Conservation (phyloP, 2,329 filamentous ascomycete genomes). For the Pyricularia sp. region DNA sequence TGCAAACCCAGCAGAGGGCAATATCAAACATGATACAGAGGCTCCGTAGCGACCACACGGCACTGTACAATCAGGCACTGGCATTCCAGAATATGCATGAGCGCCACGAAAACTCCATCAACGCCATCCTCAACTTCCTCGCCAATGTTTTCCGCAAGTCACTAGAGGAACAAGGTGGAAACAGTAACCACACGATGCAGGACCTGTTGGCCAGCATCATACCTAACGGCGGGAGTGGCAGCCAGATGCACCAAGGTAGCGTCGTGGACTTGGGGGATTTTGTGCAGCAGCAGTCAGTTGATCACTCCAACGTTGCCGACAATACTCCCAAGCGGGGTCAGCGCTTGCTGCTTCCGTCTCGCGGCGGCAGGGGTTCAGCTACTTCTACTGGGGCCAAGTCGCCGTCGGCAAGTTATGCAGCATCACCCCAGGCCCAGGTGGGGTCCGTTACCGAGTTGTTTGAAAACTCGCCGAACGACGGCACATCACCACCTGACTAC, state of each 20-base stretch:
- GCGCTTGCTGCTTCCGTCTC: slow-evolving; percentile 38
- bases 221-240: slow-evolving; percentile 22
- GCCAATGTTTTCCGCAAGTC: slow-evolving; percentile 94
- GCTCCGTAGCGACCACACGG: slow-evolving; percentile 73
- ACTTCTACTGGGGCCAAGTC: slow-evolving; percentile 9
- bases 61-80: slow-evolving; percentile 75
- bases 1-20: slow-evolving; percentile 74
- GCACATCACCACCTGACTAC: slow-evolving; percentile 28
- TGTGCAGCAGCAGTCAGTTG: slow-evolving; percentile 32
- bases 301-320: slow-evolving; percentile 17
- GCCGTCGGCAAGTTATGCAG: slow-evolving; percentile 10
- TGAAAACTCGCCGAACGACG: slow-evolving; percentile 35
- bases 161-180: slow-evolving; percentile 66
- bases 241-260: slow-evolving; percentile 38
- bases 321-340: slow-evolving; percentile 37
- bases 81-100: slow-evolving; percentile 86
- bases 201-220: slow-evolving; percentile 74
- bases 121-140: slow-evolving; percentile 93
- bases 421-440: slow-evolving; percentile 25
- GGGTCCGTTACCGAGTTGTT: slow-evolving; percentile 48
- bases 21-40: slow-evolving; percentile 74
- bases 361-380: slow-evolving; percentile 12
- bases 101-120: slow-evolving; percentile 96
- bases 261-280: slow-evolving; percentile 51
- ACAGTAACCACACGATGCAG: slow-evolving; percentile 52